A percentile compares a stretch with the other conserved stretches of the same genome.
These are phyloP conservation scores for Rusavskia elegans DNA, from an alignment of 495 filamentous ascomycete species.

Conservation along the genomic window DNA sequence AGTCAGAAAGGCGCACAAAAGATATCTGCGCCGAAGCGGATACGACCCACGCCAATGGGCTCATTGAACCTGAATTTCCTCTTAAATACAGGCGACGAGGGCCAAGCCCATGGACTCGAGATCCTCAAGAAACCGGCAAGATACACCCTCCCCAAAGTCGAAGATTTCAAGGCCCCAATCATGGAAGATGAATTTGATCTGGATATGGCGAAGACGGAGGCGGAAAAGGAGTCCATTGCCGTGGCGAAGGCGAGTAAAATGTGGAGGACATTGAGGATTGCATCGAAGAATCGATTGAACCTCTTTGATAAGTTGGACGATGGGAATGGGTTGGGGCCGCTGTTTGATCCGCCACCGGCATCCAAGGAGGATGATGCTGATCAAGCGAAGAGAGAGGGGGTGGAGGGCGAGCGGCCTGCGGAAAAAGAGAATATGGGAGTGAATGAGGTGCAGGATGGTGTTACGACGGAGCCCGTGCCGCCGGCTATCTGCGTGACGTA, in stretches of 20 bases:
- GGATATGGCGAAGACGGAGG: slow-evolving; percentile 56
- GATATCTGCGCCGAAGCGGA: slow-evolving; percentile 46
- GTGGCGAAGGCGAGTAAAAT: slow-evolving; percentile 68
- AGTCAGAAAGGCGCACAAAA: slow-evolving; percentile 48
- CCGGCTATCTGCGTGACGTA: background rate
- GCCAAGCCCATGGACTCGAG: slow-evolving; percentile 34
- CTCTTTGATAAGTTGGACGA: slow-evolving; percentile 78
- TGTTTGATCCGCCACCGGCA: slow-evolving; percentile 26
- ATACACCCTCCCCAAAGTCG: slow-evolving; percentile 23
- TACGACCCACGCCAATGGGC: slow-evolving; percentile 50
- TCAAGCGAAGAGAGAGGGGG: background rate
- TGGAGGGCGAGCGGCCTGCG: background rate
- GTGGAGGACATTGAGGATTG: slow-evolving; percentile 74
- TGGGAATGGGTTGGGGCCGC: slow-evolving; percentile 43
- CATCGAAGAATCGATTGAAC: slow-evolving; percentile 51
- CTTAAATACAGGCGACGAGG: slow-evolving; percentile 31
- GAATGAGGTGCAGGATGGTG: background rate
- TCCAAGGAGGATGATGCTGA: background rate
- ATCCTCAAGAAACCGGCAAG: slow-evolving; percentile 41
- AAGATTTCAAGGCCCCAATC: slow-evolving; percentile 45
- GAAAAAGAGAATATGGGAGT: background rate
- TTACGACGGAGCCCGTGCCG: background rate
- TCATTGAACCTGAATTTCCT: slow-evolving; percentile 65
- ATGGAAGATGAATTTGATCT: slow-evolving; percentile 63
- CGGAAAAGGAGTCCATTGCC: slow-evolving; percentile 47